Conservation (phyloP, 495 filamentous ascomycete species). For the Neurospora sublineolata region DNA sequence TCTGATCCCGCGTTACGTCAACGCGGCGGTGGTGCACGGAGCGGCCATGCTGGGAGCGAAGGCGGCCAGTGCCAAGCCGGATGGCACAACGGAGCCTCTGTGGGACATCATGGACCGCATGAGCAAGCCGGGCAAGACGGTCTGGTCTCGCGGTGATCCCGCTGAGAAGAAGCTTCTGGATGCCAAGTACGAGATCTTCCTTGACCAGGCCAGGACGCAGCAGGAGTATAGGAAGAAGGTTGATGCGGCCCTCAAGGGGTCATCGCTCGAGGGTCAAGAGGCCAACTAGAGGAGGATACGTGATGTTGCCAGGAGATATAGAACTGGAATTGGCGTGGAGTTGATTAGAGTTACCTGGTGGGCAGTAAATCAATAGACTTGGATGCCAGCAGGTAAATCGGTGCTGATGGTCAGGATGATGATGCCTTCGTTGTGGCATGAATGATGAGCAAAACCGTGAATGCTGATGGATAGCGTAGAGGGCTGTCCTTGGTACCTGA, state of each 20-base stretch:
- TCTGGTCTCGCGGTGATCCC: slow-evolving; percentile 55
- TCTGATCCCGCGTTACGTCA: slow-evolving; percentile 78
- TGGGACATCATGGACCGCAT: slow-evolving; percentile 98
- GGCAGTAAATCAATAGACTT: neutral
- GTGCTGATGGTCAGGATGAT: neutral
- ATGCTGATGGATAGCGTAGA: neutral
- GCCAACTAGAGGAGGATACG: neutral
- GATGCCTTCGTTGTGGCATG: neutral
- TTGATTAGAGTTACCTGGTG: neutral
- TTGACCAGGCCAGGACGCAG: slow-evolving; percentile 67
- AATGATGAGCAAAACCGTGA: neutral
- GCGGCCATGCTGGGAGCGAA: slow-evolving; percentile 96
- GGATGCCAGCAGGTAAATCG: neutral
- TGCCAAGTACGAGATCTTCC: slow-evolving; percentile 77
- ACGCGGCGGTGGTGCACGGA: slow-evolving; percentile 92
- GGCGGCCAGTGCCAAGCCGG: slow-evolving; percentile 63
- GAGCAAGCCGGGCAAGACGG: slow-evolving; percentile 82
- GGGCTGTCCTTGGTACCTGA: neutral
- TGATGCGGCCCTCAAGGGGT: slow-evolving; percentile 48
- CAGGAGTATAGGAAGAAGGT: slow-evolving; percentile 58
- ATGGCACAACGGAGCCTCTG: slow-evolving; percentile 72
- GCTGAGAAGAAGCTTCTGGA: slow-evolving; percentile 68
- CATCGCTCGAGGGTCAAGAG: slow-evolving; percentile 5
- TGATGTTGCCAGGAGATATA: neutral
- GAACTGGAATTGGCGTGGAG: neutral